Base-by-base conservation (phyloP, 2,329 filamentous ascomycete genomes). In the Aspergillus terreus region DNA sequence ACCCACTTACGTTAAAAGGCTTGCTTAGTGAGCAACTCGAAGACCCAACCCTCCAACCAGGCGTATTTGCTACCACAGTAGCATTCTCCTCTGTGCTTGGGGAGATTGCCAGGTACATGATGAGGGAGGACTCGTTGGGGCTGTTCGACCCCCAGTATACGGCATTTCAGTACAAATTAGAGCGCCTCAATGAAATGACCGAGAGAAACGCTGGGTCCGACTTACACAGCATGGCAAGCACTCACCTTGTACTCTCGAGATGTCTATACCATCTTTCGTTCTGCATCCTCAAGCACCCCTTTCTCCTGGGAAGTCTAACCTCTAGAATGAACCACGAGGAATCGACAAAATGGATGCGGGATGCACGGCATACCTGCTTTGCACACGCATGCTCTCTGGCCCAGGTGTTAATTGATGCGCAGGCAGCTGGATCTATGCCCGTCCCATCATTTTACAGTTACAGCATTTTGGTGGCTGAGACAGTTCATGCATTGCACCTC, bases 281-380 rank as follows among this genome's bases (percentile, higher is more conserved):
- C 45, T 63, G 60, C 42, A 60, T 63, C 35, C 50, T 63, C 27
- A 58, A 53, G 14, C 60, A 63, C 44, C 60, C 60, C 4, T 62
- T 62, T 42, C 48, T 63, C 0, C 52, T 61, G 3, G 59, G 52
- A 11, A n/a, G 17, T 58, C 7, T 61, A 60, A 23, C 14, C 33
- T 15, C 9, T 12, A n/a, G 5, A 15, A 21, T 33, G 14, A n/a
- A 36, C 14, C 14, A 9, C 19, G 6, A 17, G 15, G 15, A 11
- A 23, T 46, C 44, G 19, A n/a, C 30, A 6, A 11, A n/a, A 14
- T 46, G 44, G 44, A 19, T 36, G 30, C 14, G 19, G 15, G 32
- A 36, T 5, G 19, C 44, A 4, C 44, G 30, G 4, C 14, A 10
- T 30, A 14, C 15, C 12, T 46, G 44, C 30, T 21, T 46, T 7